Evolutionary conservation across 2,329 filamentous ascomycete genomes (phyloP).

Genomic region (Penicillium decumbens): DNA sequence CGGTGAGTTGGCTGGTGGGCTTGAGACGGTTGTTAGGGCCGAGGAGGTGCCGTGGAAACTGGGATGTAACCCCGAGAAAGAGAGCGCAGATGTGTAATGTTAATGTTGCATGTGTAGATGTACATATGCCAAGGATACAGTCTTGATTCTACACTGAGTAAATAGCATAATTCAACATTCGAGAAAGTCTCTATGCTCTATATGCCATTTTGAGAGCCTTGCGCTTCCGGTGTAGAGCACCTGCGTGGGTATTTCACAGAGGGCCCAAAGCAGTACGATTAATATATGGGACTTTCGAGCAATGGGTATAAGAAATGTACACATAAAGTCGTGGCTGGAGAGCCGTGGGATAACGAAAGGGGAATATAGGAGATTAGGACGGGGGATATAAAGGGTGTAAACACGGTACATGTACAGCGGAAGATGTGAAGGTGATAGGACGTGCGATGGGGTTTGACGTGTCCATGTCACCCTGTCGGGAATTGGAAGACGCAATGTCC

Average conservation of each 20-base stretch:
- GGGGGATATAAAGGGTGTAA: background rate
- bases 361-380: background rate
- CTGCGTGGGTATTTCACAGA: background rate
- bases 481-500: background rate
- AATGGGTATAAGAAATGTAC: constrained; percentile 24
- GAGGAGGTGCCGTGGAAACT: constrained; percentile 52
- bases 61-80: constrained; percentile 12
- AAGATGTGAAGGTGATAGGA: background rate
- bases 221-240: background rate
- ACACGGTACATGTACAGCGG: background rate
- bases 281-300: constrained; percentile 1
- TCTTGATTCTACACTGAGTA: background rate
- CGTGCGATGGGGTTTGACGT: background rate
- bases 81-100: background rate
- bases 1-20: constrained; percentile 58
- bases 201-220: background rate
- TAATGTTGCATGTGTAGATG: background rate
- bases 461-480: background rate
- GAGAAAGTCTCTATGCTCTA: background rate
- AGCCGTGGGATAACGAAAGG: background rate
- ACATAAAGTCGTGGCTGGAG: constrained; percentile 21
- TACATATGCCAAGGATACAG: background rate
- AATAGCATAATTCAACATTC: background rate
- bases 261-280: constrained; percentile 1
- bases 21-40: constrained; percentile 78